Conservation (phyloP, 2,329 filamentous ascomycete species). For the Reticulascus tulasneorum region DNA sequence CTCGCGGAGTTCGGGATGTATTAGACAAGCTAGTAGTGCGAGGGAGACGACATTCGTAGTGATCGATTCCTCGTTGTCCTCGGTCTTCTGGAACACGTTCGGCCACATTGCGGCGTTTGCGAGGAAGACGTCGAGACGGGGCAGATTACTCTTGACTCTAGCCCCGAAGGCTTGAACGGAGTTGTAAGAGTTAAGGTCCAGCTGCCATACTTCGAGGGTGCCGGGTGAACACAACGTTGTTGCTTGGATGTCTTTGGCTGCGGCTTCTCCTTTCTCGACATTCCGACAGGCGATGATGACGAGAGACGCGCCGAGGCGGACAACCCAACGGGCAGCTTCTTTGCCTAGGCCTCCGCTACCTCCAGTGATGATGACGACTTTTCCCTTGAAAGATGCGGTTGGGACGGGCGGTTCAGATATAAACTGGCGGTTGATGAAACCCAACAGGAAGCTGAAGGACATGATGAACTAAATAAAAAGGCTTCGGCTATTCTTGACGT, state of each 20-base stretch:
- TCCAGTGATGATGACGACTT: slow-evolving; percentile 30
- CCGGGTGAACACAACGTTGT: slow-evolving; percentile 17
- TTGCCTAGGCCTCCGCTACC: slow-evolving; percentile 29
- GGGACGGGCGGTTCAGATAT: slow-evolving; percentile 16
- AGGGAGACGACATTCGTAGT: background rate
- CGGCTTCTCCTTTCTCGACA: slow-evolving; percentile 19
- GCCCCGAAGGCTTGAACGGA: too few species aligned
- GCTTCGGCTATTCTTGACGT: too few species aligned
- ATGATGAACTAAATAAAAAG: too few species aligned
- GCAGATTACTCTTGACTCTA: too few species aligned
- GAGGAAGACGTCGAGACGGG: slow-evolving; percentile 6
- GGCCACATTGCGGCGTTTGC: slow-evolving; percentile 6
- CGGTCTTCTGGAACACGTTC: background rate
- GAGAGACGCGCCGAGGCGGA: slow-evolving; percentile 11
- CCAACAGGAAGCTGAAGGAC: too few species aligned
- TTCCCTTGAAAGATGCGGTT: slow-evolving; percentile 17
- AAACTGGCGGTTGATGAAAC: slow-evolving; percentile 10
- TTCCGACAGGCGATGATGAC: slow-evolving; percentile 15
- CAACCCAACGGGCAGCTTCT: slow-evolving; percentile 28
- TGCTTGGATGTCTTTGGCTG: slow-evolving; percentile 30
- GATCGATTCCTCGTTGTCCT: background rate
- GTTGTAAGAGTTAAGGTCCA: too few species aligned
- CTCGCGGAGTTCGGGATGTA: background rate
- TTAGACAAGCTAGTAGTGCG: background rate
- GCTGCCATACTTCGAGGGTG: too few species aligned